Evolutionary conservation across 345 rosid species (phyloP).

Genomic region (Cardamine resedifolia): DNA sequence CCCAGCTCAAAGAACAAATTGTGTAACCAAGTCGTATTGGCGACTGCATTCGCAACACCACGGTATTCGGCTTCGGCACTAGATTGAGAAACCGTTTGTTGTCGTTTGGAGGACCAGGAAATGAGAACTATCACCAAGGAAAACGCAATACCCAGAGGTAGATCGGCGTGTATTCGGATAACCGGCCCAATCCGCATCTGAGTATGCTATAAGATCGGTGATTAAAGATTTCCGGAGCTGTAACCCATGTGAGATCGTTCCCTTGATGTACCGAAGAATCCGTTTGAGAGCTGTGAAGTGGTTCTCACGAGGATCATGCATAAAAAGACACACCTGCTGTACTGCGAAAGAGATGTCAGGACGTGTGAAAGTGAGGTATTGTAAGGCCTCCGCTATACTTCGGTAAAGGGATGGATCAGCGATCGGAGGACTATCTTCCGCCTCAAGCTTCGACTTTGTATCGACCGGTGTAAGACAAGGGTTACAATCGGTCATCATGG

Average conservation of each 20-base stretch:
- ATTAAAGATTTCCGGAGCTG: background rate
- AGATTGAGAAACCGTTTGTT: background rate
- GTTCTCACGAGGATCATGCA: background rate
- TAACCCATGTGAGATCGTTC: background rate
- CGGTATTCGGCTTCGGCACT: background rate
- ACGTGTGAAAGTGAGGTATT: background rate
- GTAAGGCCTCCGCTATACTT: background rate
- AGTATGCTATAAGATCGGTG: background rate
- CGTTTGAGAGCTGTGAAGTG: background rate
- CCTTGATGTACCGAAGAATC: background rate
- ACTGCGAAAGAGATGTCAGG: background rate
- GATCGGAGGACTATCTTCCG: background rate
- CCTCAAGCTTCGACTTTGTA: background rate
- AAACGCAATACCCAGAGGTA: background rate
- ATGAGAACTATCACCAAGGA: background rate
- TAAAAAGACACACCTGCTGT: background rate
- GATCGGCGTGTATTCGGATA: background rate
- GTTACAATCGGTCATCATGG: fast-evolving
- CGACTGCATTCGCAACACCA: background rate
- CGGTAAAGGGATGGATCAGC: background rate
- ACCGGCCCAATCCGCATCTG: background rate
- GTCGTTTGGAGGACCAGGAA: background rate
- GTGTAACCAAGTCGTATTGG: background rate
- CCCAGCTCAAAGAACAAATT: too few relatives aligned
- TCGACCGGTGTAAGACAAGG: background rate